A percentile compares a stretch with the other conserved stretches of the same genome.
Conservation (phyloP, 148 eudicot species). For the Vaccinium corymbosum region DNA sequence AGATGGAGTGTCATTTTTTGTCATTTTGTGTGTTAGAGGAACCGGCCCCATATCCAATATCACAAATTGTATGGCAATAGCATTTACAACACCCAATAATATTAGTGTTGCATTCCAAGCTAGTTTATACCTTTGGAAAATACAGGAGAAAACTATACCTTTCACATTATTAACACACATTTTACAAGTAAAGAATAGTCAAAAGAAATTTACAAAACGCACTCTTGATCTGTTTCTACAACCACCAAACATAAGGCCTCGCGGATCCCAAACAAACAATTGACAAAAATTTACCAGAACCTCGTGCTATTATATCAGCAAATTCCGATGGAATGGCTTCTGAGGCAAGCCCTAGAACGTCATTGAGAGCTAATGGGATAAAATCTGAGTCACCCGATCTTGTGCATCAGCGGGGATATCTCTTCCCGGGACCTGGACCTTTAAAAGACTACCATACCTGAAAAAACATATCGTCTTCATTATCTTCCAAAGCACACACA, state of each 20-base stretch:
- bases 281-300: slow-evolving; percentile 8
- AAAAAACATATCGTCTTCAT: background rate
- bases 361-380: slow-evolving; percentile 31
- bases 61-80: background rate
- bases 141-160: slow-evolving; percentile 3
- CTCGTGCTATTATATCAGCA: background rate
- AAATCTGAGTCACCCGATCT: slow-evolving; percentile 58
- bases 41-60: background rate
- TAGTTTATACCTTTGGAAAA: background rate
- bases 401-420: slow-evolving; percentile 82
- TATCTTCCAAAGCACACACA: background rate
- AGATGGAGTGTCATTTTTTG: too few species aligned
- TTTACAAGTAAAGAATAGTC: slow-evolving; percentile 13
- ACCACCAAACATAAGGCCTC: slow-evolving; percentile 15
- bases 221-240: slow-evolving; percentile 16
- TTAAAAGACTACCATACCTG: slow-evolving; percentile 77
- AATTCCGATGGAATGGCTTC: slow-evolving; percentile 7
- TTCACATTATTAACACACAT: slow-evolving; percentile 22
- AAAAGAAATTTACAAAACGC: slow-evolving; percentile 19
- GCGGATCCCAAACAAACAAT: background rate
- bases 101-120: slow-evolving; percentile 3
- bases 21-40: too few species aligned
- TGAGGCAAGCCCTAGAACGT: background rate
- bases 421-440: slow-evolving; percentile 84
- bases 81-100: background rate